Evolutionary conservation across 2,329 filamentous ascomycete species (phyloP), one percentile per base, ranked within the genome.

Genomic region (Hypoxylon sp.): DNA sequence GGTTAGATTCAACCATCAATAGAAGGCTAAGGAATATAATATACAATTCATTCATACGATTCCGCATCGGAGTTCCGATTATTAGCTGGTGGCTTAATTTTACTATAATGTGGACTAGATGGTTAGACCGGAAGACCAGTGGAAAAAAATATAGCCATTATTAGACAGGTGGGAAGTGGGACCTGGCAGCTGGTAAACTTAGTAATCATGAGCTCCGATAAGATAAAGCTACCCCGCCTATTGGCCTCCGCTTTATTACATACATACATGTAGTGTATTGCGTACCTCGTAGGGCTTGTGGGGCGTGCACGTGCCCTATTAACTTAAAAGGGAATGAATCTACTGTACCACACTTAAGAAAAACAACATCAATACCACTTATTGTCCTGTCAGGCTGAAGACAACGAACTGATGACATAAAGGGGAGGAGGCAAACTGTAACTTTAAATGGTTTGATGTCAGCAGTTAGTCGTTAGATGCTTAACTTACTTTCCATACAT

Each of bases 161-260:
- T 11, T 29, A 13, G 22, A 10, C 26, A 50, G 22, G 14, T 29
- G 46, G 4, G 24, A 11, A 6, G 24, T 22, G 14, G 13, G 26
- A 3, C 22, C 14, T 19, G 13, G 3, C 46, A 29, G 39, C 17
- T 44, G 39, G 17, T n/a, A 11, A 3, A 4, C 22, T 22, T 44
- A 44, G 46, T 31, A 50, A 50, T 19, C 9, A 46, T 29, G 35
- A 74, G 73, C 73, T 75, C 50, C 70, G 75, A 76, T 77, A 76
- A 77, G 75, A 77, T 76, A 75, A 77, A 77, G 75, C 75, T 77
- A 77, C 75, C 75, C 75, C 74, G 71, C 74, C 53, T 53, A 51
- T 3, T 1, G 22, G 26, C 19, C 55, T 51, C 66, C 62, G 42
- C 62, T 63, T 63, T 44, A 57, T 46, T 71, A 59, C 66, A 67